Percentiles rank a stretch among this genome's conserved stretches.
phyloP scores from a whole-genome alignment of 768 basidiomycete species.

The Hysterangium stoloniferum region DNA sequence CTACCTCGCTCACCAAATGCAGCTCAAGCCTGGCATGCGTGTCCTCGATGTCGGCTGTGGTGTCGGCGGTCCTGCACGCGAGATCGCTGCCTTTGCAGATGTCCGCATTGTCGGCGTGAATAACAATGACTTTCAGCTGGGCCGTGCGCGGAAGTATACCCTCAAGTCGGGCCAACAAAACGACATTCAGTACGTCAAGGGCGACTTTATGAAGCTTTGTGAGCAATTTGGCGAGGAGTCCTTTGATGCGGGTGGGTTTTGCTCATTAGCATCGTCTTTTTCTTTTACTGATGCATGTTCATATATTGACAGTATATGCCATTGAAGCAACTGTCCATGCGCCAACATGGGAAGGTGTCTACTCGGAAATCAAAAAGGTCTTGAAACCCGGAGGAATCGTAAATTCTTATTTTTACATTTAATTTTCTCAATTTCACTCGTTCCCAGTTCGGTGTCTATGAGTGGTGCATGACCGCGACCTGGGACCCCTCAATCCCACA shows the following conservation, averaged over 20 bases:
- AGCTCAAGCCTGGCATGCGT: slow-evolving; percentile 80
- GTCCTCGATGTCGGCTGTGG: slow-evolving; percentile 99
- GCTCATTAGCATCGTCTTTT: background rate
- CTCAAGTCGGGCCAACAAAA: slow-evolving; percentile 63
- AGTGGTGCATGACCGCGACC: slow-evolving; percentile 96
- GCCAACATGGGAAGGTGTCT: slow-evolving; percentile 92
- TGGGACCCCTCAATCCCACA: slow-evolving; percentile 82
- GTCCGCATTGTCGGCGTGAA: slow-evolving; percentile 80
- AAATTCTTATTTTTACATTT: slow-evolving; percentile 25
- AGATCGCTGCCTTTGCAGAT: slow-evolving; percentile 89
- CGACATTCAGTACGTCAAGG: slow-evolving; percentile 78
- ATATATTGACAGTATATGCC: slow-evolving; percentile 63
- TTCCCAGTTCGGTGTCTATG: slow-evolving; percentile 96
- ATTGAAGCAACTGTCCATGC: slow-evolving; percentile 98
- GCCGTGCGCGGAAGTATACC: slow-evolving; percentile 80
- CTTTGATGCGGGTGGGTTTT: slow-evolving; percentile 82
- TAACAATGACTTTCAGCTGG: slow-evolving; percentile 94
- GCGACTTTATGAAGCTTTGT: slow-evolving; percentile 92
- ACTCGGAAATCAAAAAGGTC: slow-evolving; percentile 86
- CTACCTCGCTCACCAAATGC: slow-evolving; percentile 86
- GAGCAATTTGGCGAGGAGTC: slow-evolving; percentile 89
- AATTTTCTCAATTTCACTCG: background rate
- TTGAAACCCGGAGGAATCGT: slow-evolving; percentile 95
- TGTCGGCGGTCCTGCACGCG: slow-evolving; percentile 93
- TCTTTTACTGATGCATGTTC: slow-evolving; percentile 4